Evolutionary conservation across 148 eudicot genomes (phyloP), one percentile per base, ranked within the genome.

Genomic region (Rhododendron ovatum): DNA sequence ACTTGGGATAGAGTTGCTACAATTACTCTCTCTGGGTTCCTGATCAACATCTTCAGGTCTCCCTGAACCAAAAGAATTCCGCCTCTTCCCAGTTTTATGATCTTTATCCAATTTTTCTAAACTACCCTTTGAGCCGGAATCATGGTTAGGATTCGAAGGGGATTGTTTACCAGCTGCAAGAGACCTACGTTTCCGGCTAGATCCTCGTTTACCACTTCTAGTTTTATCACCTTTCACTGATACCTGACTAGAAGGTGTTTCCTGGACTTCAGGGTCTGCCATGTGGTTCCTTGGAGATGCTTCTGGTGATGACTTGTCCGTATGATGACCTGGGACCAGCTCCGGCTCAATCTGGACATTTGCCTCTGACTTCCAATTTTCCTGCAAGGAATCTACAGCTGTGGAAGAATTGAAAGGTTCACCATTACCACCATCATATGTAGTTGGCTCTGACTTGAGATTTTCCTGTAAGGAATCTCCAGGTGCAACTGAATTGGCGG

Each of bases 201-300:
- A 89, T 61, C 88, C 87, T 51, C 88, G 91, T 86, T 90, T 94
- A 30, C 89, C 98, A 85, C 51, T 83, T 86, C 84, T 93, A 77
- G 67, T 89, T 89, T 87, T 94, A 89, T 93, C 93, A 81, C 91
- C 83, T 74, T 94, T 94, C 73, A 89, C 89, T 48, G 96, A 94
- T 47, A 90, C 92, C 88, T 92, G 93, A 83, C 93, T 93, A 67
- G 99, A 94, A 85, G 98, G 99, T 41, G 97, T 95, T 61, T 80
- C 92, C 81, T 92, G 97, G 75, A 94, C 92, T 81, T 94, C 98
- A 28, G 92, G 87, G 82, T 88, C 75, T 13, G 94, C 90, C 83
- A 84, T 78, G 82, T 86, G 94, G 89, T 91, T 93, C 69, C 85
- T 88, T 86, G 98, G 96, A 83, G 98, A 93, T 81, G 92, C 94